Evolutionary conservation across 352 stramenopile species (phyloP), one percentile per base, ranked within the genome.

Genomic region (Phytophthora sp.): DNA sequence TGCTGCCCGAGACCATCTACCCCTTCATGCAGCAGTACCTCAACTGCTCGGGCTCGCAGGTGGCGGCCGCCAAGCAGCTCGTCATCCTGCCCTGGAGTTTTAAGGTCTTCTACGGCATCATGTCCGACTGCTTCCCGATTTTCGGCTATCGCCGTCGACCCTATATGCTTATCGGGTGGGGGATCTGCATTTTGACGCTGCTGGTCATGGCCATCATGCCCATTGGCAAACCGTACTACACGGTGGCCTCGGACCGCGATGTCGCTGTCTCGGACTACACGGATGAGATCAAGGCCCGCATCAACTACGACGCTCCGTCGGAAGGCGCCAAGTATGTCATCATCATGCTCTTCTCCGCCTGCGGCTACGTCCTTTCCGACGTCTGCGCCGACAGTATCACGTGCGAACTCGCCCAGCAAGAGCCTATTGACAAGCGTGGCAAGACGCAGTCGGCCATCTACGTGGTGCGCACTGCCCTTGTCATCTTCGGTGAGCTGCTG

Each of bases 341-440:
- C 15, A 56, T 87, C 34, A 89, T 96, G 74, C 82, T 92, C 49
- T 48, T 93, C 21, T 78, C 84, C 0, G 82, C 84, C 2, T 50
- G 87, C 32, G 86, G 86, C 28, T 95, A 95, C 58, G 69, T 94
- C 11, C 77, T 93, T 43, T 76, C 87, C 4, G 87, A 95, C 56
- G 84, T 94, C 1, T 78, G 76, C 17, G 76, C 81, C 30, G 87
- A 96, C 68, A 83, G 73, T 7, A 69, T 83, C 37, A 54, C 73
- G n/a, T 70, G 74, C 4, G 73, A 85, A n/a, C 39, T 78, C 12
- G 66, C 73, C 17, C 62, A 85, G 54, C 76, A 72, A 43, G 76
- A 90, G 43, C 76, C 74, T 0, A 12, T 76, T 2, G 66, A 57
- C 3, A 69, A 71, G 8, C 77, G 77, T 10, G 77, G 77, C 7